phyloP scores from a whole-genome alignment of 805 yeast genomes.

The Priceomyces medius region DNA sequence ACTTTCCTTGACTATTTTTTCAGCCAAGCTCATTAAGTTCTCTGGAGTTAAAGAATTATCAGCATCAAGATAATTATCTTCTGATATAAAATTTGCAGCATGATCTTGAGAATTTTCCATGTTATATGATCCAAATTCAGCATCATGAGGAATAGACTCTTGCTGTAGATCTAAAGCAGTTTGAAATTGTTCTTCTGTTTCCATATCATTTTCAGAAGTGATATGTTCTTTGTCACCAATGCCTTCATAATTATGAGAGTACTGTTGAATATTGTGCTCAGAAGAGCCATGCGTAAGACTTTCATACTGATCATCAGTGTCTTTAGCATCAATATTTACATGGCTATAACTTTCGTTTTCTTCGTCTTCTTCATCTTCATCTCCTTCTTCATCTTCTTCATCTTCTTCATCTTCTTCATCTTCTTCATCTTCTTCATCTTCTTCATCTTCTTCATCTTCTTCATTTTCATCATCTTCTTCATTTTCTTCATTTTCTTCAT shows the following conservation, averaged over 20 bases:
- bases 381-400: constrained; percentile 7
- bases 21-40: neutral
- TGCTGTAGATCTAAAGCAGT: neutral
- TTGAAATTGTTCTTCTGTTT: constrained; percentile 5
- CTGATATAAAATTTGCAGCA: no score
- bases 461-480: constrained; percentile 32
- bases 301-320: constrained; percentile 55
- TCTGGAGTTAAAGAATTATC: neutral
- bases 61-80: no score
- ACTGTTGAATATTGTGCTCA: constrained; percentile 8
- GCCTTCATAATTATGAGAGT: constrained; percentile 1
- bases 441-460: constrained; percentile 44
- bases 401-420: constrained; percentile 13
- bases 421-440: constrained; percentile 39
- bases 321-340: constrained; percentile 20
- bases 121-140: no score
- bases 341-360: constrained; percentile 1
- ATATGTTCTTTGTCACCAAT: constrained; percentile 9
- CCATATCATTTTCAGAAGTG: constrained; percentile 5
- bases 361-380: constrained; percentile 8
- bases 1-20: no score
- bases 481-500: constrained; percentile 22
- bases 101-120: no score
- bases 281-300: constrained; percentile 52
- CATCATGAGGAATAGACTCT: no score